A percentile compares a stretch with the other conserved stretches of the same genome.
Conservation (phyloP, 2,329 filamentous ascomycete genomes). For the Cryphonectria radicalis region DNA sequence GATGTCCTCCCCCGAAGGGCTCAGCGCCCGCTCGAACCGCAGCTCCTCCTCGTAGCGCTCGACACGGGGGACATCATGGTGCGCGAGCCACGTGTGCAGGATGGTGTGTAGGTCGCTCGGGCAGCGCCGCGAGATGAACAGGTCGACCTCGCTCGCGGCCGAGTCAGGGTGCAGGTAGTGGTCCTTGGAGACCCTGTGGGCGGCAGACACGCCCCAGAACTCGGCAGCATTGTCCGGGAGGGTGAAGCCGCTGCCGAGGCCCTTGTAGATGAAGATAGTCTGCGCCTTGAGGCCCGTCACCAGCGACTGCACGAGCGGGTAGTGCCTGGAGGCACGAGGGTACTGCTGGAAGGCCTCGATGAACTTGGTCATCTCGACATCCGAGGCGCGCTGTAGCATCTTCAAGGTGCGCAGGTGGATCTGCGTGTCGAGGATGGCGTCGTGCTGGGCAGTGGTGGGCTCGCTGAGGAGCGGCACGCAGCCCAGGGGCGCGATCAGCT, state of each 20-base stretch:
- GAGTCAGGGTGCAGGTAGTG: constrained; percentile 24
- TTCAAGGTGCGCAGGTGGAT: constrained; percentile 38
- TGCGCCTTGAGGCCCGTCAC: constrained; percentile 36
- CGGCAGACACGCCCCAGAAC: constrained; percentile 42
- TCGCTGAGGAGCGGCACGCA: constrained; percentile 39
- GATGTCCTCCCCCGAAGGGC: not conserved
- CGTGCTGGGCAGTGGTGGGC: constrained; percentile 36
- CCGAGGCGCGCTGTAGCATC: constrained; percentile 39
- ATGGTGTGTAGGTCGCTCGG: constrained; percentile 39
- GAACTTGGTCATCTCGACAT: constrained; percentile 35
- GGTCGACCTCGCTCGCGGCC: constrained; percentile 34
- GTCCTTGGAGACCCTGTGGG: constrained; percentile 17
- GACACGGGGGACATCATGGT: constrained; percentile 40
- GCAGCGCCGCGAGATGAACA: constrained; percentile 43
- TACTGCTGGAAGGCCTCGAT: constrained; percentile 34
- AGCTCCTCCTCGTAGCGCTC: constrained; percentile 41
- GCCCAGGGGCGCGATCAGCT: constrained; percentile 35
- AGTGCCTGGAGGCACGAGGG: constrained; percentile 29
- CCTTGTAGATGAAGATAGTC: constrained; percentile 38
- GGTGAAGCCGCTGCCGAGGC: constrained; percentile 43
- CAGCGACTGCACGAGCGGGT: constrained; percentile 35
- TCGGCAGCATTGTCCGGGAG: constrained; percentile 37
- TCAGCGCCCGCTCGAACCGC: constrained; percentile 33
- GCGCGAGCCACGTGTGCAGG: constrained; percentile 45
- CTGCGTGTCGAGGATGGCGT: constrained; percentile 39